Percentiles rank a stretch among this genome's conserved stretches.
These are phyloP conservation scores for Podosphaera leucotricha DNA, from an alignment of 2,329 filamentous ascomycete genomes.

Conservation along the genomic window DNA sequence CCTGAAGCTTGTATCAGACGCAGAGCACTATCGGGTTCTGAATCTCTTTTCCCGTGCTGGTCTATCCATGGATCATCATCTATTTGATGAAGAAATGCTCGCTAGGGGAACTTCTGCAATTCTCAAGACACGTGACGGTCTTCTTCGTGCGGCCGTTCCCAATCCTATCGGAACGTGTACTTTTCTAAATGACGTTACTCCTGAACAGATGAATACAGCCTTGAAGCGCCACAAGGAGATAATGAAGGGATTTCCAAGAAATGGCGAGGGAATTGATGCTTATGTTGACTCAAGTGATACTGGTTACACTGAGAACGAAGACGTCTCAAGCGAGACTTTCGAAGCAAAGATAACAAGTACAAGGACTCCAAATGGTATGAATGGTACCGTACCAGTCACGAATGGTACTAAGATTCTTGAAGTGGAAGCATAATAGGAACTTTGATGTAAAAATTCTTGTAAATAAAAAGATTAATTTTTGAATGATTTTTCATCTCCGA, in stretches of 20 bases:
- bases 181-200: slow-evolving; percentile 43
- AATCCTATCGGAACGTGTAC: slow-evolving; percentile 40
- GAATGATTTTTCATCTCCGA: background rate
- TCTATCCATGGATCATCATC: slow-evolving; percentile 45
- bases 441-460: background rate
- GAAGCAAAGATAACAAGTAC: background rate
- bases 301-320: slow-evolving; percentile 22
- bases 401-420: background rate
- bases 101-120: slow-evolving; percentile 44
- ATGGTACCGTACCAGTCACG: background rate
- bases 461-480: background rate
- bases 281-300: slow-evolving; percentile 48
- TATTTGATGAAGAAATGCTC: slow-evolving; percentile 42
- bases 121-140: slow-evolving; percentile 45
- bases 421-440: background rate
- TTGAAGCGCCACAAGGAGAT: slow-evolving; percentile 38
- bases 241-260: slow-evolving; percentile 36
- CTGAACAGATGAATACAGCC: slow-evolving; percentile 36
- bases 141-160: slow-evolving; percentile 43
- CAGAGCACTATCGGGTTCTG: slow-evolving; percentile 38
- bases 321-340: background rate
- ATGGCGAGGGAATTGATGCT: slow-evolving; percentile 42
- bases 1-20: slow-evolving; percentile 33
- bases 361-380: background rate
- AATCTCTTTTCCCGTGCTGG: slow-evolving; percentile 46